These are phyloP conservation scores for Aspergillus nanangensis DNA, from an alignment of 495 filamentous ascomycete species.

Conservation along the genomic window DNA sequence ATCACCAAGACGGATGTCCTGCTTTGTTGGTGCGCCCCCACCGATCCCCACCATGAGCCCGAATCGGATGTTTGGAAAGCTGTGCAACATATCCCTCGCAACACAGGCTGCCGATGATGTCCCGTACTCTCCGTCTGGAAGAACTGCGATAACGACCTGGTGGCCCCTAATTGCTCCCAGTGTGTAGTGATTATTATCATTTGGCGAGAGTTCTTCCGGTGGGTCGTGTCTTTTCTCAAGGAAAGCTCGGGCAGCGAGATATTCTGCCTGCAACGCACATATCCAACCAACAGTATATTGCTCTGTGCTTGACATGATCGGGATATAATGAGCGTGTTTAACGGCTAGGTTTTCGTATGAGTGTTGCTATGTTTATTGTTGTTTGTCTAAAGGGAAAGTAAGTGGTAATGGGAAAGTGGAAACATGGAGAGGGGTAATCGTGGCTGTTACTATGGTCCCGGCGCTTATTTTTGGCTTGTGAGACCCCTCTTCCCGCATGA, in stretches of 20 bases:
- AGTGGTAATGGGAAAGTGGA: background rate
- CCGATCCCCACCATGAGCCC: slow-evolving; percentile 11
- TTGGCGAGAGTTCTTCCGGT: background rate
- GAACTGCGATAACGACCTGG: slow-evolving; percentile 9
- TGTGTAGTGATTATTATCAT: slow-evolving; percentile 13
- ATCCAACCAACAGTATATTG: slow-evolving; percentile 12
- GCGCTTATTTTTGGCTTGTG: background rate
- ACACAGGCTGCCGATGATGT: slow-evolving; percentile 3
- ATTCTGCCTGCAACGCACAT: slow-evolving; percentile 10
- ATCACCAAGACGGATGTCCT: slow-evolving; percentile 3
- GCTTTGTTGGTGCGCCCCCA: background rate
- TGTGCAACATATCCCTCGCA: slow-evolving; percentile 5
- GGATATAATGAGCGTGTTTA: background rate
- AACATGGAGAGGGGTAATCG: background rate
- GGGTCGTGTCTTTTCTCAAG: slow-evolving; percentile 6
- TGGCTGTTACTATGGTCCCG: background rate
- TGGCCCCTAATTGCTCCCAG: slow-evolving; percentile 9
- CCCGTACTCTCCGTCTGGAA: slow-evolving; percentile 10
- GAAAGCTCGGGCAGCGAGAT: slow-evolving; percentile 10
- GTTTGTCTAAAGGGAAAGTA: background rate
- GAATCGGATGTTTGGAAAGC: slow-evolving; percentile 9
- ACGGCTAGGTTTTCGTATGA: background rate
- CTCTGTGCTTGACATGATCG: background rate
- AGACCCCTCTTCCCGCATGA: too few species aligned
- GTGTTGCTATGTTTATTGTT: background rate